phyloP scores from a whole-genome alignment of 1,284 basidiomycete genomes.

The Gymnopus androsaceus region DNA sequence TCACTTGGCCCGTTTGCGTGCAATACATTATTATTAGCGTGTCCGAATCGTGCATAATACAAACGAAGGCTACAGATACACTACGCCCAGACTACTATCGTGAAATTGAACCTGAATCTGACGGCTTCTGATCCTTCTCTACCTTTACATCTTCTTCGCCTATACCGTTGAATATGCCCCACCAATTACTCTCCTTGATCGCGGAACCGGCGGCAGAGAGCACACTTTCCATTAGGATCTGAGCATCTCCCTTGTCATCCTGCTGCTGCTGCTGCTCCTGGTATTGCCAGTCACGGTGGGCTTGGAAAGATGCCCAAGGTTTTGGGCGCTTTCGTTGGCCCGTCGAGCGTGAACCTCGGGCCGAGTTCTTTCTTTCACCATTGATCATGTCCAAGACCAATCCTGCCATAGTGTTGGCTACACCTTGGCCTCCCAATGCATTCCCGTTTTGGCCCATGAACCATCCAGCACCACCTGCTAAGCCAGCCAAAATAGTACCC shows the following conservation, averaged over 20 bases:
- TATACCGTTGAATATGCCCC: slow-evolving; percentile 41
- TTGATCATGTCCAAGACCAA: slow-evolving; percentile 47
- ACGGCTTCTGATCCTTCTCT: slow-evolving; percentile 13
- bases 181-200: slow-evolving; percentile 42
- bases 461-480: slow-evolving; percentile 56
- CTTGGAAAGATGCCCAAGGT: slow-evolving; percentile 67
- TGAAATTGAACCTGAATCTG: slow-evolving; percentile 11
- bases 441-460: slow-evolving; percentile 43
- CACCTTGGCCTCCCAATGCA: slow-evolving; percentile 33
- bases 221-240: slow-evolving; percentile 44
- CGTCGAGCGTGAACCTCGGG: slow-evolving; percentile 14
- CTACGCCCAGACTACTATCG: slow-evolving; percentile 11
- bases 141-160: too few relatives aligned
- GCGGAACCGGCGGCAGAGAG: slow-evolving; percentile 37
- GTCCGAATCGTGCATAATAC: too few relatives aligned
- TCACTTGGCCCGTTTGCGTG: too few relatives aligned
- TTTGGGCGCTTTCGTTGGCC: slow-evolving; percentile 41
- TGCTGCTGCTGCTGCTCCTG: slow-evolving; percentile 39
- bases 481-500: slow-evolving; percentile 57
- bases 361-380: slow-evolving; percentile 34
- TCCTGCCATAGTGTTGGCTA: slow-evolving; percentile 42
- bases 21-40: too few relatives aligned
- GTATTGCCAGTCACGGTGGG: slow-evolving; percentile 62
- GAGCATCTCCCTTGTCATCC: slow-evolving; percentile 22
- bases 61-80: background rate